Base-by-base conservation (phyloP, 768 basidiomycete species). In the Russula abietina region DNA sequence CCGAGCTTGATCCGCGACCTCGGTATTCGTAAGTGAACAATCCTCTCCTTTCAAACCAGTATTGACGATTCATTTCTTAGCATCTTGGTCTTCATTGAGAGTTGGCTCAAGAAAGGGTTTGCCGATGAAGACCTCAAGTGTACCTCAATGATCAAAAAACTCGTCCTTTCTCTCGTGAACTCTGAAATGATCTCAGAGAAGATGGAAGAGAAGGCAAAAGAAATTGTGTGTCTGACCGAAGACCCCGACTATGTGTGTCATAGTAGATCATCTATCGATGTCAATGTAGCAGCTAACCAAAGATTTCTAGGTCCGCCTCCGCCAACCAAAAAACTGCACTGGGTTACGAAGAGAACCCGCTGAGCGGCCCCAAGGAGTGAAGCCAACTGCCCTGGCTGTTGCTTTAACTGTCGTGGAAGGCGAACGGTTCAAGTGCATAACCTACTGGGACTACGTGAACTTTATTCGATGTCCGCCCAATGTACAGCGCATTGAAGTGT, bases 391-490 rank as follows among this genome's bases (percentile, higher is more conserved):
- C 28, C 8, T 55, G 32, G 63, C 63, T 19, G 36, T 39, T 51
- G 63, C 63, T 8, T 48, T 64, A 1, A 60, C 54, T 14, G 33
- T 30, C 4, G 39, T 64, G 14, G 57, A 33, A 32, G 59, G 63
- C 9, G 17, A 24, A 1, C 54, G 54, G 36, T 64, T 60, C 41
- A 33, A 51, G 62, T 45, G 14, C 11, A 60, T 64, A 41, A 60
- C 41, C 17, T 22, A 38, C 45, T 64, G 63, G 63, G 63, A 64
- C 22, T 64, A 60, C 52, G 59, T 64, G 59, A 60, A 60, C 38
- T 45, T 60, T 41, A 38, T 10, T 17, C 54, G 54, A 30, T 22
- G 16, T 12, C 36, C 22, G 12, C 28, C 14, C 28, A 22, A 43
- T 30, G 19, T n/a, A 9, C 58, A 33, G 24, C 57, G 54, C 22